A percentile compares a stretch with the other conserved stretches of the same genome.
phyloP scores from a whole-genome alignment of 176 grass and related monocot species.

The Lolium perenne region DNA sequence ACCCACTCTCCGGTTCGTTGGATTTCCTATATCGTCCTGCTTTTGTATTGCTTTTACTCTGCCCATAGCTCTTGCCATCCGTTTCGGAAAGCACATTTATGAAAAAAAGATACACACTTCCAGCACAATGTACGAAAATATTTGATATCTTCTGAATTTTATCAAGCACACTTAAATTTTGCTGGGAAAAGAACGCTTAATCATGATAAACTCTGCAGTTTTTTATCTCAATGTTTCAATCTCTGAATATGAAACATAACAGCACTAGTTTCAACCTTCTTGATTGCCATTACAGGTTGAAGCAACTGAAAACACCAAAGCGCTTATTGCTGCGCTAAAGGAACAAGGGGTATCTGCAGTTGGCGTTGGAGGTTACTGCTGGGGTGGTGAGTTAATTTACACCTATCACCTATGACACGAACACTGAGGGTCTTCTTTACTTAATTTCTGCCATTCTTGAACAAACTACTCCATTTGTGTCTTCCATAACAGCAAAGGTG shows the following conservation, averaged over 20 bases:
- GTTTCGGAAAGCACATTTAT: not conserved
- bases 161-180: too few species aligned
- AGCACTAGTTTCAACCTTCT: not conserved
- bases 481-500: conserved; percentile 53
- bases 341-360: conserved; percentile 46
- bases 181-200: not conserved
- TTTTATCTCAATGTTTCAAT: not conserved
- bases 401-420: too few species aligned
- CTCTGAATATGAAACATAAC: not conserved
- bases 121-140: too few species aligned
- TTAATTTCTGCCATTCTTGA: not conserved
- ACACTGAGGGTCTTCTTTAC: not conserved
- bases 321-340: conserved; percentile 61
- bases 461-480: not conserved
- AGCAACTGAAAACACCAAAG: conserved; percentile 51
- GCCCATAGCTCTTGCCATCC: not conserved
- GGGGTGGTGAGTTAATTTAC: conserved; percentile 60
- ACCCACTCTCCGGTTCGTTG: conserved; percentile 56
- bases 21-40: not conserved
- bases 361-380: conserved; percentile 70
- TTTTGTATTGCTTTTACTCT: not conserved
- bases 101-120: not conserved
- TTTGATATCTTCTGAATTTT: too few species aligned
- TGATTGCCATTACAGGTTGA: not conserved
- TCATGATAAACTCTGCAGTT: not conserved